phyloP scores from a whole-genome alignment of 305 asterid genomes.

The Solanum hybrid region DNA sequence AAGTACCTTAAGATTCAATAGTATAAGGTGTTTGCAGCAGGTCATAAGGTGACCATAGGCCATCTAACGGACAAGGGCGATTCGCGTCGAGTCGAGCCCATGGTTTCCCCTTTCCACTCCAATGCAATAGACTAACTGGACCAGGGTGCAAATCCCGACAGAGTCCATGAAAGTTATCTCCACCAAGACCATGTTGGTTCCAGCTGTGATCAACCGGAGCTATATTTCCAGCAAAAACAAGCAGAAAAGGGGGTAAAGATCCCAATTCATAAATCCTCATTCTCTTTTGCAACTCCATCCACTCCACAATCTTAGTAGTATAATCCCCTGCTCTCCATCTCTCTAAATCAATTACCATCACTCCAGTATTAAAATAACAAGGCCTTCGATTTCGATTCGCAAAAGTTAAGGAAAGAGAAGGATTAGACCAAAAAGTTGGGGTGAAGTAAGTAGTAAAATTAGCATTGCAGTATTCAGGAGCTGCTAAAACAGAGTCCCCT shows the following conservation, averaged over 20 bases:
- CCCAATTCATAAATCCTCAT: constrained; percentile 87
- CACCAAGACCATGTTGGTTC: constrained; percentile 97
- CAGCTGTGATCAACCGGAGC: constrained; percentile 86
- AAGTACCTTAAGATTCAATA: constrained; percentile 57
- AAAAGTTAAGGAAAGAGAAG: constrained; percentile 65
- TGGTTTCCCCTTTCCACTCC: constrained; percentile 97
- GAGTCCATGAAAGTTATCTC: constrained; percentile 73
- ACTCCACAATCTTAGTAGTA: constrained; percentile 62
- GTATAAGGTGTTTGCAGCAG: constrained; percentile 37
- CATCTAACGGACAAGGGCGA: constrained; percentile 75
- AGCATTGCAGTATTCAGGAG: constrained; percentile 95
- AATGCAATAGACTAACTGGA: constrained; percentile 80
- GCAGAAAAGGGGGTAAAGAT: constrained; percentile 78
- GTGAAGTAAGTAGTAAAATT: constrained; percentile 83
- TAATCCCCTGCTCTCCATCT: constrained; percentile 63
- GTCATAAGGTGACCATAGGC: constrained; percentile 93
- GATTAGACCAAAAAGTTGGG: constrained; percentile 86
- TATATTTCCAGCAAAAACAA: constrained; percentile 78
- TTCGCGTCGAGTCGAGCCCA: constrained; percentile 75
- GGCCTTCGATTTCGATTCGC: constrained; percentile 51
- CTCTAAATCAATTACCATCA: constrained; percentile 70
- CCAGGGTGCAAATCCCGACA: constrained; percentile 90
- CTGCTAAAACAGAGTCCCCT: constrained; percentile 49
- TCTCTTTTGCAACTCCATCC: constrained; percentile 97
- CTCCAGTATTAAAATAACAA: constrained; percentile 90